Conservation (phyloP, 73 alveolate genomes). For the Tetrahymena elliotti region DNA sequence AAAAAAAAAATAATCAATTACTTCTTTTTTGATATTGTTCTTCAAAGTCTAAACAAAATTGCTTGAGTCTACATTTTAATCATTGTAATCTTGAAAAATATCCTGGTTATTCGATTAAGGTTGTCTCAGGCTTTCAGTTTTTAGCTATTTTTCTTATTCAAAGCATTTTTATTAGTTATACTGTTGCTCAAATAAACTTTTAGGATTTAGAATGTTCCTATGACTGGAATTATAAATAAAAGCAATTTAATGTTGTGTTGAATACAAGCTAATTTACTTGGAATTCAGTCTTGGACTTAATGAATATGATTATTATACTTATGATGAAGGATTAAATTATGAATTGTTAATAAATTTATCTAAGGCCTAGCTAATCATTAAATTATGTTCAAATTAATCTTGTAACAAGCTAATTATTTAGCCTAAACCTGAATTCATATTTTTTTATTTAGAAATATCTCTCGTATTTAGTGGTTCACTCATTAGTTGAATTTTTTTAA, state of each 20-base stretch:
- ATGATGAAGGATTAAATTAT: not conserved
- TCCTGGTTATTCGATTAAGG: too few species aligned
- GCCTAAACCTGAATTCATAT: not conserved
- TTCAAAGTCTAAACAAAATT: not conserved
- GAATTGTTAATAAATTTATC: not conserved
- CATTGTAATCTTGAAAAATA: too few species aligned
- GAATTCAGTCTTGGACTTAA: not conserved
- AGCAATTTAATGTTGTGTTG: too few species aligned
- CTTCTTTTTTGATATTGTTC: not conserved
- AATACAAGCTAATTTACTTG: not conserved
- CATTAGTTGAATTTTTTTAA: too few species aligned
- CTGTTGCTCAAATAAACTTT: too few species aligned
- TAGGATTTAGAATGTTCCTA: too few species aligned
- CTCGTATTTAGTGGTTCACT: not conserved
- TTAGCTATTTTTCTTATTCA: too few species aligned
- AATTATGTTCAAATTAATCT: not conserved
- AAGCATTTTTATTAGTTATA: too few species aligned
- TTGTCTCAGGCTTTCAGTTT: too few species aligned
- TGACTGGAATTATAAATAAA: too few species aligned
- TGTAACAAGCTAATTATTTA: not conserved
- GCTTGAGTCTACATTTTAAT: not conserved
- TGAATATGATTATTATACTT: not conserved
- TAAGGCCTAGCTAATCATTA: not conserved
- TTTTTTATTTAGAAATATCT: not conserved
- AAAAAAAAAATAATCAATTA: too few species aligned